A percentile compares a stretch with the other conserved stretches of the same genome.
phyloP scores from a whole-genome alignment of 1,139 yeast genomes.

The Pichia sp. region DNA sequence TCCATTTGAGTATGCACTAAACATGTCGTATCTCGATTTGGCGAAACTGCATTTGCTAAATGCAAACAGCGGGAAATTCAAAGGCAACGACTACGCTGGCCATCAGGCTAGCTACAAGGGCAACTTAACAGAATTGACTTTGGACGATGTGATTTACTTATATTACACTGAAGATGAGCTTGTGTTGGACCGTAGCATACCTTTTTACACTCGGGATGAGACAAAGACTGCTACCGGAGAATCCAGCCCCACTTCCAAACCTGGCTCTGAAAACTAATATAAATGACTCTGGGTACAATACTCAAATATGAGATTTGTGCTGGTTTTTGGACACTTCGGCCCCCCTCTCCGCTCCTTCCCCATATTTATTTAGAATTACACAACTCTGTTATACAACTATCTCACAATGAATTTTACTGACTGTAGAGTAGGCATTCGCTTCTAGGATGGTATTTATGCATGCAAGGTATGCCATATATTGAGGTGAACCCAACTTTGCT shows the following conservation, averaged over 20 bases:
- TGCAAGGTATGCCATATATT: too few species aligned
- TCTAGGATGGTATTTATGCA: too few species aligned
- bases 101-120: not conserved
- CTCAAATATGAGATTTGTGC: too few species aligned
- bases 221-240: not conserved
- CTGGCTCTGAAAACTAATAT: too few species aligned
- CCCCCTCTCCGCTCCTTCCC: too few species aligned
- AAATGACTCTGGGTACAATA: too few species aligned
- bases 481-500: too few species aligned
- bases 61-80: not conserved
- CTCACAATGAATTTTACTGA: too few species aligned
- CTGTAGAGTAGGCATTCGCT: too few species aligned
- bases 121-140: not conserved
- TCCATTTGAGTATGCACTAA: not conserved
- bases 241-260: not conserved
- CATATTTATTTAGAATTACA: too few species aligned
- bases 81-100: not conserved
- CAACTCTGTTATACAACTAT: too few species aligned
- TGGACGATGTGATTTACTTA: not conserved
- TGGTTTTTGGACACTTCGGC: too few species aligned
- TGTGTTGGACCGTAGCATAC: not conserved
- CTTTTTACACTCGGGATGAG: not conserved
- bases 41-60: not conserved
- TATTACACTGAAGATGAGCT: not conserved
- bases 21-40: not conserved